These are phyloP conservation scores for Plantago ovata DNA, from an alignment of 257 asterid species.

Conservation along the genomic window DNA sequence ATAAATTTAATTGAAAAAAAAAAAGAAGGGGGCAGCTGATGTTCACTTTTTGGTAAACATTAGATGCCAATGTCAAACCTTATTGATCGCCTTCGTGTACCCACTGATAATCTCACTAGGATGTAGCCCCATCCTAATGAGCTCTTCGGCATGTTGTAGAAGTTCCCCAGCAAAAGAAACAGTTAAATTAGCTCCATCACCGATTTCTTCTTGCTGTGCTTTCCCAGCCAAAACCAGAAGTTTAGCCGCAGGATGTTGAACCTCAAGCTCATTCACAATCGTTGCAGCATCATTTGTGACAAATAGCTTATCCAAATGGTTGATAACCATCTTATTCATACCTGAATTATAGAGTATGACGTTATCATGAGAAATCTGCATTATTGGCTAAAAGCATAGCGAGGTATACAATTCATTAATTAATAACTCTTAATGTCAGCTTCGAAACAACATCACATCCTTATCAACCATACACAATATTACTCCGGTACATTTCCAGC, in stretches of 20 bases:
- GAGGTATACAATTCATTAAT: too few relatives aligned
- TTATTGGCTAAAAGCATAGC: not conserved
- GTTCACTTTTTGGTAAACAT: slow-evolving; percentile 1
- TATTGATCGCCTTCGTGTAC: slow-evolving; percentile 74
- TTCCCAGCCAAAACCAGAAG: slow-evolving; percentile 90
- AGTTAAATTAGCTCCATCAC: slow-evolving; percentile 93
- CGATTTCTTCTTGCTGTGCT: slow-evolving; percentile 97
- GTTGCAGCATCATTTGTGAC: slow-evolving; percentile 97
- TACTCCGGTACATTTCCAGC: too few relatives aligned
- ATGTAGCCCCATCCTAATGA: slow-evolving; percentile 95
- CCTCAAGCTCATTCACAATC: slow-evolving; percentile 89
- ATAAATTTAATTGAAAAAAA: too few relatives aligned
- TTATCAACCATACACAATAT: too few relatives aligned
- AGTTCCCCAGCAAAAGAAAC: slow-evolving; percentile 97
- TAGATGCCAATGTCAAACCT: slow-evolving; percentile 40
- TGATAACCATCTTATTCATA: slow-evolving; percentile 98
- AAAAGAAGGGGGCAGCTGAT: not conserved
- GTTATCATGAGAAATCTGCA: not conserved
- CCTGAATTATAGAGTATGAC: slow-evolving; percentile 34
- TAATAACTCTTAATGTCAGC: too few relatives aligned
- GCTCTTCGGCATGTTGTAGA: slow-evolving; percentile 94
- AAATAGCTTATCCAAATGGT: slow-evolving; percentile 91
- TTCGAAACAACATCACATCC: too few relatives aligned
- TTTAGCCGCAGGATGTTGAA: slow-evolving; percentile 99
- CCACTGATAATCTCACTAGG: slow-evolving; percentile 93